Evolutionary conservation across 2,329 filamentous ascomycete genomes (phyloP), one percentile per base, ranked within the genome.

Genomic region (Chaetothyriales sp.): DNA sequence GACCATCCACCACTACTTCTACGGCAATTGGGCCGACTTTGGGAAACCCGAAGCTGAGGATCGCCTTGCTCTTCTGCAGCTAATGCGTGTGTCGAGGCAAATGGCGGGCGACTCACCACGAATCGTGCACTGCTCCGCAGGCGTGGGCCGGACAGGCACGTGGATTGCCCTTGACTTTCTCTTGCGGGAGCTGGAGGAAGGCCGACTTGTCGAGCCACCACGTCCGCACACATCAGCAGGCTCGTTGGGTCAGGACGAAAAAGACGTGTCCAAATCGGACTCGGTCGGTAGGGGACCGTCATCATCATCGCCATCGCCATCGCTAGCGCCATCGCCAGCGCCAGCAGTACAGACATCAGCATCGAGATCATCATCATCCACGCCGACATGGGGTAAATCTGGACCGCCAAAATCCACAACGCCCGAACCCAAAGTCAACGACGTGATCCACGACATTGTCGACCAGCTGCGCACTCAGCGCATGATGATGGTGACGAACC

Each of bases 131-230:
- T 89, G 86, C 71, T 94, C 87, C 64, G 92, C 92, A 6, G 92
- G 92, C 43, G 90, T 98, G 13, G 92, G 92, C 10, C 81, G 92
- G 51, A 94, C 86, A 6, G 92, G 92, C 33, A 97, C 92, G 0
- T 98, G 97, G 65, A 95, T 98, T 62, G 85, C 88, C 1, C 77
- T 98, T n/a, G 92, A 97, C 68, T 88, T 94, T 67, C 78, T 98
- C 22, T 76, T 94, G 57, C 77, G 82, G 37, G 88, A 95, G 67
- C 75, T 97, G 8, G 81, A 86, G 22, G 77, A 81, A 5, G 90
- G 89, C 48, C 76, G 81, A 19, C 69, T 94, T 48, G 29, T 29
- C n/a, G 22, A 46, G 4, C 4, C 44, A 28, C 18, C 10, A 13
- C 18, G 18, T 29, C 4, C 28, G 5, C 18, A 43, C 8, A 18